Evolutionary conservation across 371 early-diverging fungal species (phyloP).

Genomic region (Neoconidiobolus thromboides): DNA sequence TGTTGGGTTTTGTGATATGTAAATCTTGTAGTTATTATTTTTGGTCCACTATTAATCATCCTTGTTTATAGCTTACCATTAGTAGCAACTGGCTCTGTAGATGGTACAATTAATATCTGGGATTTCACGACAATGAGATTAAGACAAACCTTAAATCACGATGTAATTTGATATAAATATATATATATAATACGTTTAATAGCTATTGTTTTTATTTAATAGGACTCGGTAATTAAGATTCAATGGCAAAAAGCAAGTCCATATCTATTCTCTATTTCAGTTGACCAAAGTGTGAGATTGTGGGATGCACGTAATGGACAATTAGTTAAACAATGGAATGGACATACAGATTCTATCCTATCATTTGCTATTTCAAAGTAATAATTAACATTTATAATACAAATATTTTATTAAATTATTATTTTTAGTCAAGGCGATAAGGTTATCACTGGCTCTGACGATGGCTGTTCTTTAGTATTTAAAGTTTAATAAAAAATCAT

Average conservation of each 20-base stretch:
- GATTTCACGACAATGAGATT: conserved; percentile 56
- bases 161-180: not conserved
- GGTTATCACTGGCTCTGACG: conserved; percentile 61
- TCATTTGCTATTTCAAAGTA: conserved; percentile 50
- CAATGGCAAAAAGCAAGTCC: conserved; percentile 13
- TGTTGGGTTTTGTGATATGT: conserved; percentile 44
- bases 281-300: conserved; percentile 51
- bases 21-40: conserved; percentile 7
- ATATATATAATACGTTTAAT: no score
- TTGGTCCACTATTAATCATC: not conserved
- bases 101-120: conserved; percentile 74
- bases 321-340: conserved; percentile 44
- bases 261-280: conserved; percentile 41
- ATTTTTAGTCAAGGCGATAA: conserved; percentile 36
- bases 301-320: conserved; percentile 77
- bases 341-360: conserved; percentile 76
- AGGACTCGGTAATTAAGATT: no score
- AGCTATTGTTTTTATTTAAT: no score
- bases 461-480: conserved; percentile 48
- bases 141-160: conserved; percentile 41
- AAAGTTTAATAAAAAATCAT: conserved; percentile 10
- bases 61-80: conserved; percentile 27
- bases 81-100: conserved; percentile 72
- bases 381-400: not conserved
- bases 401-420: conserved; percentile 6